Base-by-base conservation (phyloP, 805 yeast species). In the Nakazawaea wickerhamii region DNA sequence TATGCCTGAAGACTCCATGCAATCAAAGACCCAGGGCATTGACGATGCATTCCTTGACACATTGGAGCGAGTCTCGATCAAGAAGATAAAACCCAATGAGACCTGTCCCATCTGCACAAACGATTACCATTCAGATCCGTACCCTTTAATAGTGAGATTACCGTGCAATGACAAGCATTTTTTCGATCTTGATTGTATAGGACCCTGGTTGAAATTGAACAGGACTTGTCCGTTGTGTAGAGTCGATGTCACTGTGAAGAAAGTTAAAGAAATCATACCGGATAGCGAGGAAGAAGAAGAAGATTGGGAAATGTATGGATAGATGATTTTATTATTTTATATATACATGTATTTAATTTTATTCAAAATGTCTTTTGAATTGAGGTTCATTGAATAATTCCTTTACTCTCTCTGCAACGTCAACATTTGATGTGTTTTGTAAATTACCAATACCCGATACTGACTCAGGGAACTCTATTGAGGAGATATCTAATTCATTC, bases 141-240 rank as follows among this genome's bases (percentile, higher is more conserved):
- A 82, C 53, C 96, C 96, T 2, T 64, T 90, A 37, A 79, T 90
- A 10, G 96, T 88, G 14, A 67, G 73, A 50, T 67, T 90, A 20
- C 82, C 81, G 3, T 90, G 98, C 60, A 68, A 70, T 30, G 57
- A 63, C 6, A 71, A 67, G 28, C 98, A 90, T 59, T 71, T 71
- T 32, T 90, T 85, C 60, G 98, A 90, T 57, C 67, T 89, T 49
- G 97, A 91, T 51, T 90, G 97, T 58, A 79, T 91, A 30, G 82
- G 84, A 0, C 93, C 95, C 0, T 90, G 98, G 98, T 67, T 91
- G 40, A 75, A 77, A 48, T 66, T 79, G 40, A 78, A 83, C 51
- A 65, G 74, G 1, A 82, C 87, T 0, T 90, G 98, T 55, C 98
- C 98, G 0, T 60, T 91, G 53, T 91, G 97, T 57, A 70, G 98